These are phyloP conservation scores for Onygena corvina DNA, from an alignment of 2,329 filamentous ascomycete genomes.

Conservation along the genomic window DNA sequence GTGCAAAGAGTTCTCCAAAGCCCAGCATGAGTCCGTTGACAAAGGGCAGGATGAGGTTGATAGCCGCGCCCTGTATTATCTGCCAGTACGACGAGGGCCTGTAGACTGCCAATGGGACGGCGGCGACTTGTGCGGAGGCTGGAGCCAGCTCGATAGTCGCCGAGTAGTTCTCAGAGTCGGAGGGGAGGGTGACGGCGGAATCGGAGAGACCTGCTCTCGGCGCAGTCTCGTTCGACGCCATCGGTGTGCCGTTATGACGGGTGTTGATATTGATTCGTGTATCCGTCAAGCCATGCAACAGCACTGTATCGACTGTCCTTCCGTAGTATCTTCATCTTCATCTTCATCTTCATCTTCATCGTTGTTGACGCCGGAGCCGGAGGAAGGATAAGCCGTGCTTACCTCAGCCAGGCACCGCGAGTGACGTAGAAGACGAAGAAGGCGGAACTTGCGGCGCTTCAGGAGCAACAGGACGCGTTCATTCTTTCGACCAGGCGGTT, in stretches of 20 bases:
- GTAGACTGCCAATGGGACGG: slow-evolving; percentile 61
- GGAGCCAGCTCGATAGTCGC: slow-evolving; percentile 29
- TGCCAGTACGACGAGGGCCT: slow-evolving; percentile 78
- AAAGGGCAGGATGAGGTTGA: slow-evolving; percentile 91
- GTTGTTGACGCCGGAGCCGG: neutral
- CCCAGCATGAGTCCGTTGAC: slow-evolving; percentile 97
- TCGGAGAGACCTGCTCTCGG: slow-evolving; percentile 31
- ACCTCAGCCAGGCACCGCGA: neutral
- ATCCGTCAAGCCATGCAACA: neutral
- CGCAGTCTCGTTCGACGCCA: slow-evolving; percentile 25
- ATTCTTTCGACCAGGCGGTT: no score
- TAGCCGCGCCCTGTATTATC: slow-evolving; percentile 73
- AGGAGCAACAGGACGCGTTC: no score
- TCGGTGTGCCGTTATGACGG: slow-evolving; percentile 40
- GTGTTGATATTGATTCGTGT: neutral
- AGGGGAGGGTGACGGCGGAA: slow-evolving; percentile 35
- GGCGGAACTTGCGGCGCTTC: no score
- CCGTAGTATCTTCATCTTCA: neutral
- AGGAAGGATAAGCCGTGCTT: neutral
- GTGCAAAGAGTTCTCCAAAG: slow-evolving; percentile 91
- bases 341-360: neutral
- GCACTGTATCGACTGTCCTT: neutral
- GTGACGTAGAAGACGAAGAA: neutral
- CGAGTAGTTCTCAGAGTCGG: slow-evolving; percentile 39
- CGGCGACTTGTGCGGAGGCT: slow-evolving; percentile 25